phyloP scores from a whole-genome alignment of 1,284 basidiomycete genomes.

The Phylloboletellus chloephorus region DNA sequence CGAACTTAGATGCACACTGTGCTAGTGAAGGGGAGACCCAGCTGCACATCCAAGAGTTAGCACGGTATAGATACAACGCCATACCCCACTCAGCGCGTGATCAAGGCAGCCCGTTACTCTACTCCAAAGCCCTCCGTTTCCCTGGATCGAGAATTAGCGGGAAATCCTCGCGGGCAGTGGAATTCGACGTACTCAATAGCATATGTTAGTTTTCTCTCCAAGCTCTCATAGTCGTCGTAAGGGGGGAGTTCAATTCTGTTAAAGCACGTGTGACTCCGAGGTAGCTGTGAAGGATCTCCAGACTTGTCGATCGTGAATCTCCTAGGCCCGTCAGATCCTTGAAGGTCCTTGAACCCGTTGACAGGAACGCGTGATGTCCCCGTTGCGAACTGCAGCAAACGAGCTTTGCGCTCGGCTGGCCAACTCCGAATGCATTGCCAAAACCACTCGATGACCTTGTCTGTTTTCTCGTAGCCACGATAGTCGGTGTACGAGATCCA shows the following conservation, averaged over 20 bases:
- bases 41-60: constrained; percentile 5
- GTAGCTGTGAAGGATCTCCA: constrained; percentile 86
- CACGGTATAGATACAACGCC: constrained; percentile 15
- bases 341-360: constrained; percentile 98
- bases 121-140: constrained; percentile 58
- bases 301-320: constrained; percentile 95
- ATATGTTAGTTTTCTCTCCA: constrained; percentile 86
- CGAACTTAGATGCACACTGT: constrained; percentile 5
- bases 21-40: constrained; percentile 2
- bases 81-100: constrained; percentile 1
- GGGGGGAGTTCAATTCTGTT: constrained; percentile 89
- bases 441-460: constrained; percentile 99
- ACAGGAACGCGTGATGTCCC: constrained; percentile 97
- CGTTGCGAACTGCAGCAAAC: constrained; percentile 93
- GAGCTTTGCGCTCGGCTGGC: constrained; percentile 94
- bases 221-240: constrained; percentile 84
- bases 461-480: constrained; percentile 78
- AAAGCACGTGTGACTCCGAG: constrained; percentile 89
- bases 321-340: constrained; percentile 94
- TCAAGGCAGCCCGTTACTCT: constrained; percentile 18
- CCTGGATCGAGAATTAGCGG: constrained; percentile 29
- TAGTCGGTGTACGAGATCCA: constrained; percentile 87
- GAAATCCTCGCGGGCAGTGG: neutral
- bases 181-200: constrained; percentile 73
- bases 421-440: constrained; percentile 97